Evolutionary conservation across 148 eudicot species (phyloP), one percentile per base, ranked within the genome.

Genomic region (Salicornia ramosissima): DNA sequence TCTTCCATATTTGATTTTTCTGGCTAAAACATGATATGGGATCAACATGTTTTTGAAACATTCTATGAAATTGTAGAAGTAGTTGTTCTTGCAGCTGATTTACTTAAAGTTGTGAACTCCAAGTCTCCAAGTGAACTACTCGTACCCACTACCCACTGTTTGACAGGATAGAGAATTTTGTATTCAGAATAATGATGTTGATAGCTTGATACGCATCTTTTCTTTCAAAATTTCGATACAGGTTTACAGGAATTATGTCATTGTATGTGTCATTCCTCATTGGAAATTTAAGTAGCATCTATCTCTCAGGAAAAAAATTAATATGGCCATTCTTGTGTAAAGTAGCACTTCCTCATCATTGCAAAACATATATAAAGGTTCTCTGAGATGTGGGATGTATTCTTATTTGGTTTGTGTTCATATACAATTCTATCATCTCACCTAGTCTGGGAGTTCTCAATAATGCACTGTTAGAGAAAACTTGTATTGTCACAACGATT

Each of bases 81-180:
- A 29, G 62, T 53, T 39, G 16, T 34, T 59, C 21, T n/a, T 50
- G 11, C 53, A 21, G 45, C 11, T 2, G 28, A 50, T 39, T 22
- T 28, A 15, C 55, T 34, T 10, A 22, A n/a, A 24, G 7, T 24
- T 57, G 50, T 36, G 8, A 34, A 49, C 36, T 57, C 30, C 43
- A 53, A 7, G 14, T 25, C 16, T 61, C 8, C 40, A 36, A 36
- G 40, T n/a, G 8, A 36, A 53, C 31, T 49, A 39, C 64, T 12
- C 62, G 31, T 56, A n/a, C n/a, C n/a, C n/a, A n/a, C n/a, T n/a
- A n/a, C n/a, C n/a, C n/a, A n/a, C 50, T 60, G 57, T 67, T 59
- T 49, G 53, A 50, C 63, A 66, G 49, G 62, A 39, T 60, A 67
- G 28, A 49, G 36, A 66, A 68, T 13, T 15, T 52, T 70, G 34